Base-by-base conservation (phyloP, 768 basidiomycete genomes). In the Trametes maxima region DNA sequence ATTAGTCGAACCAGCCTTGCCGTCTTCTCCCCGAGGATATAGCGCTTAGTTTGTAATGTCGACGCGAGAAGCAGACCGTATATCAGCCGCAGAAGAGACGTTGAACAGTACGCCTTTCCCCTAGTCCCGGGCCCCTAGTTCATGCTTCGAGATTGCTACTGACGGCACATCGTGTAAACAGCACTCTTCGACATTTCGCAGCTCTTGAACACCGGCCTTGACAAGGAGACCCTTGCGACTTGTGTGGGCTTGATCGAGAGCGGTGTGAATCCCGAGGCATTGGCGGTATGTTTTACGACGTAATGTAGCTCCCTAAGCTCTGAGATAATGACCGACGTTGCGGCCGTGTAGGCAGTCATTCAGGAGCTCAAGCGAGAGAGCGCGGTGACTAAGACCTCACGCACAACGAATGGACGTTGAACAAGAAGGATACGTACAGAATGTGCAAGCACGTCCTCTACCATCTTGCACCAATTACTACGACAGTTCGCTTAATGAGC, bases 241-340 rank as follows among this genome's bases (percentile, higher is more conserved):
- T 96, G 94, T 72, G 86, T 96, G 22, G 83, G 87, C 42, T 88
- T 96, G 89, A 94, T 96, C 67, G 94, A 96, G 76, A 88, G 85
- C 62, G 94, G 94, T 17, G 91, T 90, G 48, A 96, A 95, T 73
- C 92, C 94, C 12, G 93, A 95, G 69, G 94, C 93, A 0, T 79
- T 96, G 47, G 94, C 94, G 67, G 94, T 95, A 71, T 56, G 87
- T 76, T 45, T 70, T 46, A 2, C 19, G 13, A 19, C 12, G 22
- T 43, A n/a, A n/a, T 13, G 13, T 57, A 37, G 65, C 51, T 52
- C 43, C 64, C 44, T 25, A 25, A 11, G 24, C 46, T 11, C 46
- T 10, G 6, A 25, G n/a, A 24, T 25, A 12, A 11, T n/a, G 22
- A 25, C 13, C 46, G 19, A 22, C 19, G 37, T 33, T 33, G 28